Percentiles rank a stretch among this genome's conserved stretches.
Evolutionary conservation across 192 early-diverging fungal species (phyloP).

Genomic region (Backusella parvicylindrica): DNA sequence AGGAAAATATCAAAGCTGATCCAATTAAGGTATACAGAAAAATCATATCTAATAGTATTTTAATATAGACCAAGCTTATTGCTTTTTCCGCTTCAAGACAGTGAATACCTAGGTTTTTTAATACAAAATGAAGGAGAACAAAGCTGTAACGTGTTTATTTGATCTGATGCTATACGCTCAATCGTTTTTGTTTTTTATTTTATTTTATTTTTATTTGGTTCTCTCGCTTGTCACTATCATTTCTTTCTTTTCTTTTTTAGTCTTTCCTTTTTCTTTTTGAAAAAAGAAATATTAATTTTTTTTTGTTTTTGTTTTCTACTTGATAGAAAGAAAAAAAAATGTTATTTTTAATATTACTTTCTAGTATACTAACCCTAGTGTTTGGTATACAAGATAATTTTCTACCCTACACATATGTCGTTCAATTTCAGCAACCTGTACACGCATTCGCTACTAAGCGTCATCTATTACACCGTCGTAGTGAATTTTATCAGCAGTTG

Average conservation of each 20-base stretch:
- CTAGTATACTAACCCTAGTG: not conserved
- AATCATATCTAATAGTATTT: not conserved
- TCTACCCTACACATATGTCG: slow-evolving; percentile 21
- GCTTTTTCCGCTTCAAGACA: not conserved
- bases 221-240: no score
- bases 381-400: not conserved
- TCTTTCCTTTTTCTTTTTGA: not conserved
- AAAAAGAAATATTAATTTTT: not conserved
- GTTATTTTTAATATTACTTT: not conserved
- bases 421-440: slow-evolving; percentile 20
- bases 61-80: not conserved
- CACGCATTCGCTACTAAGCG: not conserved
- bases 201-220: not conserved
- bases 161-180: not conserved
- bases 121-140: not conserved
- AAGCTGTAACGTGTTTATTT: not conserved
- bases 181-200: not conserved
- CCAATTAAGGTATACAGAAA: not conserved
- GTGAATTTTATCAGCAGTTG: slow-evolving; percentile 25
- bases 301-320: not conserved
- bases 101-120: not conserved
- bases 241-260: not conserved
- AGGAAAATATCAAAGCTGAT: not conserved
- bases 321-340: not conserved
- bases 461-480: slow-evolving; percentile 10